Evolutionary conservation across 345 rosid genomes (phyloP).

Genomic region (Rhizophora mangle): DNA sequence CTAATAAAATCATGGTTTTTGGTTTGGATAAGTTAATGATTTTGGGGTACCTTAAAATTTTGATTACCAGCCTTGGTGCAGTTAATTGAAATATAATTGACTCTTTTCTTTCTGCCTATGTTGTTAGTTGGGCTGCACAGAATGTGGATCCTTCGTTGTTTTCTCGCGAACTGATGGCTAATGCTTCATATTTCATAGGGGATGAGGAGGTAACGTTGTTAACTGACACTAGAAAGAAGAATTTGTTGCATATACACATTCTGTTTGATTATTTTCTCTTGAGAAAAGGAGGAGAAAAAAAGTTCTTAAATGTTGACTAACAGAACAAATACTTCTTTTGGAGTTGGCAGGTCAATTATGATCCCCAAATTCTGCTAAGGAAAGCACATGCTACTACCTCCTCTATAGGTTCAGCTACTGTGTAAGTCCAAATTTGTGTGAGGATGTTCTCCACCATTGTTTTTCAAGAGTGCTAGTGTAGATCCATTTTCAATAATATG

Average conservation of each 20-base stretch:
- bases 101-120: not conserved
- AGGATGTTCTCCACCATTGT: not conserved
- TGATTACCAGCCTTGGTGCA: not conserved
- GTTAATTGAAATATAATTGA: not conserved
- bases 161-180: constrained; percentile 65
- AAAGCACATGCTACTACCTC: constrained; percentile 79
- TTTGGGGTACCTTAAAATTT: not conserved
- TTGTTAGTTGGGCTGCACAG: constrained; percentile 75
- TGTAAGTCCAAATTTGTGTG: constrained; percentile 37
- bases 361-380: constrained; percentile 71
- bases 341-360: constrained; percentile 55
- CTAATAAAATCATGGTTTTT: no score
- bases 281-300: not conserved
- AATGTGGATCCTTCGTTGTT: constrained; percentile 89
- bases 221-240: not conserved
- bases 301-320: not conserved
- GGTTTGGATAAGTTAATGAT: no score
- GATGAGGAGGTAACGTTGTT: constrained; percentile 49
- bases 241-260: not conserved
- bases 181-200: constrained; percentile 52
- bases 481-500: not conserved
- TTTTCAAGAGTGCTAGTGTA: constrained; percentile 15
- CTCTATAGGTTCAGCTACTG: constrained; percentile 75
- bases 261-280: not conserved
- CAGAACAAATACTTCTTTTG: not conserved